Conservation (phyloP, 2,329 filamentous ascomycete genomes). For the Pseudogymnoascus sp. region DNA sequence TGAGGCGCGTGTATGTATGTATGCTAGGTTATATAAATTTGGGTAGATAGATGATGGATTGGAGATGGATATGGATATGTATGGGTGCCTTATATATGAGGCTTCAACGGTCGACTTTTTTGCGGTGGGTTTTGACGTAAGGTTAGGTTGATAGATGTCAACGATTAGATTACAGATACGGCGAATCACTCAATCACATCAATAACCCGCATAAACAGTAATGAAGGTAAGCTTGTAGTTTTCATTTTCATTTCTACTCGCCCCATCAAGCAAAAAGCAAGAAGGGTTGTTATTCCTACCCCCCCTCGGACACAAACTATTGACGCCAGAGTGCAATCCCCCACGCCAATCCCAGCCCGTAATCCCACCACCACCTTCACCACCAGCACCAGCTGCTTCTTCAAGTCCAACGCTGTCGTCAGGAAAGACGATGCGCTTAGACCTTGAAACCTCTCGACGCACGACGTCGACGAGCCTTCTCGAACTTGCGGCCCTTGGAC, state of each 20-base stretch:
- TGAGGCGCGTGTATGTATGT: background rate
- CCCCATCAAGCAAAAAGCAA: background rate
- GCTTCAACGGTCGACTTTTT: background rate
- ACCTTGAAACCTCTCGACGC: constrained; percentile 99
- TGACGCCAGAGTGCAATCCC: background rate
- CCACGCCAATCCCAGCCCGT: background rate
- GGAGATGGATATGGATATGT: background rate
- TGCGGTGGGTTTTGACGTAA: background rate
- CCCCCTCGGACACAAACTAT: background rate
- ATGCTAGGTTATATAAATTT: background rate
- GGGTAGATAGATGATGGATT: background rate
- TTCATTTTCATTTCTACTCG: background rate
- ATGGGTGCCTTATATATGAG: background rate
- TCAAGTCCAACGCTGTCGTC: background rate
- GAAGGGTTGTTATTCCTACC: background rate
- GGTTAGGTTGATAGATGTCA: too few relatives aligned
- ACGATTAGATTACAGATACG: too few relatives aligned
- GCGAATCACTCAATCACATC: too few relatives aligned
- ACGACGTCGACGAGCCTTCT: constrained; percentile 97
- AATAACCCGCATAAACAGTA: background rate
- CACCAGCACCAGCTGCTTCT: too few relatives aligned
- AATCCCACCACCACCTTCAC: background rate
- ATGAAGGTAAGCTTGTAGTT: background rate
- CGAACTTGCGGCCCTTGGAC: constrained; percentile 99
- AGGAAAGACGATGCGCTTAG: constrained; percentile 47